Evolutionary conservation across 345 rosid genomes (phyloP).

Genomic region (Melastoma malabathricum): DNA sequence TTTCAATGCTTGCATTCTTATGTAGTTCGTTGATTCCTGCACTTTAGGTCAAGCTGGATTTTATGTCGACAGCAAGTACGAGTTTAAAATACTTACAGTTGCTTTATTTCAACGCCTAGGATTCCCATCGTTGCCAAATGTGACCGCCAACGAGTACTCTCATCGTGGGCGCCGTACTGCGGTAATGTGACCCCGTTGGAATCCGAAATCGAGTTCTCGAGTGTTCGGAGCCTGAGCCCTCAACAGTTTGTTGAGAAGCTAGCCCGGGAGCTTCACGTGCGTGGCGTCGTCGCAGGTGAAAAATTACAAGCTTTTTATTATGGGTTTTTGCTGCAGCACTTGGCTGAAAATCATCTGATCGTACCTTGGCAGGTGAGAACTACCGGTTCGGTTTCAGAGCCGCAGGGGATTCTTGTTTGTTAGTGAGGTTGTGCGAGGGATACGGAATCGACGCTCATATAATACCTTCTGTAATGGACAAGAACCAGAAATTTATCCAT

Average conservation of each 20-base stretch:
- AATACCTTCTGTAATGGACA: constrained; percentile 84
- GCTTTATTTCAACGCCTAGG: constrained; percentile 18
- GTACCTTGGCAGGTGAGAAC: constrained; percentile 47
- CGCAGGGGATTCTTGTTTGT: constrained; percentile 68
- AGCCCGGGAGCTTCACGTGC: constrained; percentile 53
- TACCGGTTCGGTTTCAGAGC: constrained; percentile 91
- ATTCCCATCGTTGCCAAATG: constrained; percentile 77
- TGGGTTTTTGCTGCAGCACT: constrained; percentile 4
- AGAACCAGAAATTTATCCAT: constrained; percentile 31
- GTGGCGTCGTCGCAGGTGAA: constrained; percentile 85
- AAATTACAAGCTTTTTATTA: background rate
- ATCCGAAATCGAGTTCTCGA: constrained; percentile 53
- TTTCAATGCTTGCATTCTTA: too few relatives aligned
- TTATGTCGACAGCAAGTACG: too few relatives aligned
- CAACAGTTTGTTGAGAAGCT: constrained; percentile 83
- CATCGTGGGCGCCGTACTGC: constrained; percentile 70
- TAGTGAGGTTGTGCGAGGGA: constrained; percentile 58
- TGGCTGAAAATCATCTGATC: background rate
- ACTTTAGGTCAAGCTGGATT: too few relatives aligned
- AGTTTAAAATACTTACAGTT: too few relatives aligned
- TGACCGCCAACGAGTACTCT: constrained; percentile 70
- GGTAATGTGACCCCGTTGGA: constrained; percentile 52
- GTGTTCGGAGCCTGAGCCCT: constrained; percentile 76
- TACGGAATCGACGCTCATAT: constrained; percentile 55
- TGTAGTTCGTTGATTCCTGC: too few relatives aligned